Evolutionary conservation across 495 filamentous ascomycete species (phyloP).

Genomic region (Friedmanniomyces endolithicus): DNA sequence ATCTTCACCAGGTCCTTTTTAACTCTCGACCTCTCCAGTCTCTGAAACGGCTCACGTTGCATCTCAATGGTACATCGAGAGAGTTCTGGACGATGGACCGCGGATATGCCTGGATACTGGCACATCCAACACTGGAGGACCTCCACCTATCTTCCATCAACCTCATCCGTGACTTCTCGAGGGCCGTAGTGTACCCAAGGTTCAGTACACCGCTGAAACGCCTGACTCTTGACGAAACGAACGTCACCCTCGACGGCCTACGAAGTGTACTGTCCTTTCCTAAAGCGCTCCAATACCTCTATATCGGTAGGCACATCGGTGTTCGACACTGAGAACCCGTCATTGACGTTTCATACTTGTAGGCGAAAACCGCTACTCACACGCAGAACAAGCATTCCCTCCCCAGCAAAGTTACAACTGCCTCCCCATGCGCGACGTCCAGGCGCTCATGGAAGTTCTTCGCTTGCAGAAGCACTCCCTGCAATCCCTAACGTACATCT

Average conservation of each 20-base stretch:
- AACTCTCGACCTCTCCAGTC: background rate
- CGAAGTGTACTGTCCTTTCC: background rate
- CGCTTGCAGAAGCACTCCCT: background rate
- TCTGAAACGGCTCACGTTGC: background rate
- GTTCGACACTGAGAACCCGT: background rate
- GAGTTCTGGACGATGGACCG: background rate
- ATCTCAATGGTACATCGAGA: conserved; percentile 1
- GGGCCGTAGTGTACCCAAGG: background rate
- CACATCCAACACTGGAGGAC: conserved; percentile 2
- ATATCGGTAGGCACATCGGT: background rate
- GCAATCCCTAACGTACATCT: background rate
- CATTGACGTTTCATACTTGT: background rate
- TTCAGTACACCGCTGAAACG: background rate
- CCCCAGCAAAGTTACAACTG: background rate
- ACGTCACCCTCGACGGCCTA: conserved; percentile 1
- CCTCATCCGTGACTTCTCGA: background rate
- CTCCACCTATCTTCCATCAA: conserved; percentile 5
- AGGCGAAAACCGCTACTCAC: conserved; percentile 4
- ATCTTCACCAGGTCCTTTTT: background rate
- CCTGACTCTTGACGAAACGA: conserved; percentile 3
- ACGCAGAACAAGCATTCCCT: background rate
- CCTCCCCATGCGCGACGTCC: background rate
- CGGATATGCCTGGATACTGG: background rate
- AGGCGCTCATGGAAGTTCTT: background rate
- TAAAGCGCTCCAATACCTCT: background rate